phyloP scores from a whole-genome alignment of 495 filamentous ascomycete genomes.

The Penicillium bialowiezense region DNA sequence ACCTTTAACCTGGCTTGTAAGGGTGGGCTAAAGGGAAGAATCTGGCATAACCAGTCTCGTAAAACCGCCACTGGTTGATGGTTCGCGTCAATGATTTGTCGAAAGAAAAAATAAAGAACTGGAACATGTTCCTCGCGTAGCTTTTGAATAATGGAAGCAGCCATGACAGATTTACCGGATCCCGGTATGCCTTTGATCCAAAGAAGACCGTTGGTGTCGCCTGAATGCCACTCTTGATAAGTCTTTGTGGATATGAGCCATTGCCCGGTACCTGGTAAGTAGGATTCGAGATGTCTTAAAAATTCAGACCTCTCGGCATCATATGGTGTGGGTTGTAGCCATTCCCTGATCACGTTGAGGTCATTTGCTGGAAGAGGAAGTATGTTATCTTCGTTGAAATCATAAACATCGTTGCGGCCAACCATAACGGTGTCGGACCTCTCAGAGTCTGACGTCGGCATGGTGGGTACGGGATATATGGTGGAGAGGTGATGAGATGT shows the following conservation, averaged over 20 bases:
- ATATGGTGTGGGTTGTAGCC: conserved; percentile 19
- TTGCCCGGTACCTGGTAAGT: conserved; percentile 13
- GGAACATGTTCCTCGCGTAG: conserved; percentile 20
- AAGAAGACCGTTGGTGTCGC: conserved; percentile 7
- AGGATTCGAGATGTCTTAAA: conserved; percentile 7
- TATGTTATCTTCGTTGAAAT: conserved; percentile 16
- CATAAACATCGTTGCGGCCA: neutral
- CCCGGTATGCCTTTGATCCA: conserved; percentile 66
- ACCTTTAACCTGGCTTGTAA: conserved; percentile 34
- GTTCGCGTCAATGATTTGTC: conserved; percentile 50
- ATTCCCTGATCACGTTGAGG: conserved; percentile 6
- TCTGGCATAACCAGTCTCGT: conserved; percentile 44
- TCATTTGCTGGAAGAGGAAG: conserved; percentile 14
- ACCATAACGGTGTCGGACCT: conserved; percentile 4
- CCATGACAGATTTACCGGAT: conserved; percentile 86
- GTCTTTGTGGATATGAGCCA: conserved; percentile 15
- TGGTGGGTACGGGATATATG: too few species aligned
- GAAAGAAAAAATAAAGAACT: conserved; percentile 54
- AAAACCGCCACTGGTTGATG: conserved; percentile 36
- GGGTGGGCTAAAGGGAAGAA: conserved; percentile 34
- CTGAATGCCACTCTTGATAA: conserved; percentile 11
- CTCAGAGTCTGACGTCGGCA: neutral
- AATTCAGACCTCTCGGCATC: conserved; percentile 12
- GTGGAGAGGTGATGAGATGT: too few species aligned
- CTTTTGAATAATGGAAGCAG: conserved; percentile 45